phyloP scores from a whole-genome alignment of 2,329 filamentous ascomycete species.

The Calonectria ilicicola region DNA sequence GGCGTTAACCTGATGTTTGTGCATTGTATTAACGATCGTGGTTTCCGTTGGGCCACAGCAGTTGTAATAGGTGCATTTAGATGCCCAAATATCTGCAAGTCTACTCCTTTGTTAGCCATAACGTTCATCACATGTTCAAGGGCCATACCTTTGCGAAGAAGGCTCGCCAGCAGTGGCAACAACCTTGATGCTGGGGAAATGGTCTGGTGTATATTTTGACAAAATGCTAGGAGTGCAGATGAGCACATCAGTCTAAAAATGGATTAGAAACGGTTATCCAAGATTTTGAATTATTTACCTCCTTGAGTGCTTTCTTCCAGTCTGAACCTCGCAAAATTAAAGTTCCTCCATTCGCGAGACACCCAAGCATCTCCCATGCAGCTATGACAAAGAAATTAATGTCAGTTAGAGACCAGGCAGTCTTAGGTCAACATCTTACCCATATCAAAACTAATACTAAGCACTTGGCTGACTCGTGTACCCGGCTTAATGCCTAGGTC shows the following conservation, averaged over 20 bases:
- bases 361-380: conserved; percentile 69
- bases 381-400: conserved; percentile 48
- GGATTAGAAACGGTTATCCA: background rate
- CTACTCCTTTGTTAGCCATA: conserved; percentile 15
- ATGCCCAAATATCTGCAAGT: conserved; percentile 67
- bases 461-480: conserved; percentile 64
- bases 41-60: conserved; percentile 71
- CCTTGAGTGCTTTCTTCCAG: conserved; percentile 59
- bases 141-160: conserved; percentile 54
- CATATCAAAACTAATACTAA: conserved; percentile 72
- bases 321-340: conserved; percentile 63
- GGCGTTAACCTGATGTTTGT: conserved; percentile 52
- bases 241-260: conserved; percentile 60
- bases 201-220: conserved; percentile 57
- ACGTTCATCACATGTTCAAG: background rate
- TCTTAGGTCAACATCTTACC: conserved; percentile 52
- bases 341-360: conserved; percentile 67
- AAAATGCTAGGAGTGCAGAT: conserved; percentile 68
- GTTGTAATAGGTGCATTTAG: conserved; percentile 62
- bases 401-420: background rate
- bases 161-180: conserved; percentile 68
- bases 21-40: conserved; percentile 69
- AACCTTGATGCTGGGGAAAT: conserved; percentile 63
- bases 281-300: conserved; percentile 47
- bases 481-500: conserved; percentile 62